These are phyloP conservation scores for Arabidopsis suecica DNA, from an alignment of 345 rosid genomes.

Conservation along the genomic window DNA sequence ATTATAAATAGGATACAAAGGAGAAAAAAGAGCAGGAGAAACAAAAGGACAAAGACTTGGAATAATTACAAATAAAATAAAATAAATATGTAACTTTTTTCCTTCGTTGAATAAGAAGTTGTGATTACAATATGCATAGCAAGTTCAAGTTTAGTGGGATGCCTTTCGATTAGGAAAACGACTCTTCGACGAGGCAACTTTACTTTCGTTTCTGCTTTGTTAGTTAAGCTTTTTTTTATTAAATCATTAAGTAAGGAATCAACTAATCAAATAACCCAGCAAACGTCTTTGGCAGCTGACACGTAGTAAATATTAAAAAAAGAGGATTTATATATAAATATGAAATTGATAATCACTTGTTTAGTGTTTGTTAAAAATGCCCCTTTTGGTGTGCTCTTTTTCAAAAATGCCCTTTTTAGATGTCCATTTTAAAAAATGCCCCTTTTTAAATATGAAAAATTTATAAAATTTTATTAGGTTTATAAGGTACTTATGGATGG, in stretches of 20 bases:
- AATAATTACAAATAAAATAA: too few species aligned
- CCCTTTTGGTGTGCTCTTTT: too few species aligned
- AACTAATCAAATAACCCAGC: constrained; percentile 4
- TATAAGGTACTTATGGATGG: too few species aligned
- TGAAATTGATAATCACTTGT: constrained; percentile 21
- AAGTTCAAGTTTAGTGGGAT: constrained; percentile 20
- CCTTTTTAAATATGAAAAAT: too few species aligned
- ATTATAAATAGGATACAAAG: not conserved
- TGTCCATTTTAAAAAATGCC: too few species aligned
- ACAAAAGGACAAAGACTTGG: too few species aligned
- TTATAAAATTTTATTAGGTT: too few species aligned
- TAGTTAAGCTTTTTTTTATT: constrained; percentile 27
- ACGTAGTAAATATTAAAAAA: not conserved
- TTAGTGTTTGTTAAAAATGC: too few species aligned
- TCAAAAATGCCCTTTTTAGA: too few species aligned
- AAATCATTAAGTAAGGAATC: constrained; percentile 2
- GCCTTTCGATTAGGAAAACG: constrained; percentile 18
- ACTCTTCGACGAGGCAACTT: constrained; percentile 24
- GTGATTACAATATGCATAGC: not conserved
- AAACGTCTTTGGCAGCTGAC: not conserved
- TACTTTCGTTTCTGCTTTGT: constrained; percentile 31
- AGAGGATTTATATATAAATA: not conserved
- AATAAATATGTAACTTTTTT: not conserved
- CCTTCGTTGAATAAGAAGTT: not conserved
- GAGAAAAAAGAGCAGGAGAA: not conserved